Conservation (phyloP, 768 basidiomycete genomes). For the Leccinum uliginosum region DNA sequence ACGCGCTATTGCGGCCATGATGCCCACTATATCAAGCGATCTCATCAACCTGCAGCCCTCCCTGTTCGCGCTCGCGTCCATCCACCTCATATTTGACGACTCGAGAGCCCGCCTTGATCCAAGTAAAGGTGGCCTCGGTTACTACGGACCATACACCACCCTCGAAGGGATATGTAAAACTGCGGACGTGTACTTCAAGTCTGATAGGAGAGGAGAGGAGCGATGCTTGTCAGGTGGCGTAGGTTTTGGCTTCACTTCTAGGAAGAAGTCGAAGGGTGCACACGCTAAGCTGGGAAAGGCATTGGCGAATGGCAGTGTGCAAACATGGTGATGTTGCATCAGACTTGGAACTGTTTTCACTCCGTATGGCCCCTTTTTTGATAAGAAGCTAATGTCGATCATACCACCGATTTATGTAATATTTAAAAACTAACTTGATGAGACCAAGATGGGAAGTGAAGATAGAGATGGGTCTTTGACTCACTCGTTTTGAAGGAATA, state of each 20-base stretch:
- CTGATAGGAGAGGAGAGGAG: constrained; percentile 34
- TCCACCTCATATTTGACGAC: constrained; percentile 62
- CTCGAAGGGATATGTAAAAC: constrained; percentile 57
- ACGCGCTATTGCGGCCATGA: constrained; percentile 32
- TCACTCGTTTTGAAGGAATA: background rate
- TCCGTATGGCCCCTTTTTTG: background rate
- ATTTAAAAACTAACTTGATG: background rate
- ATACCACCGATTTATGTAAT: background rate
- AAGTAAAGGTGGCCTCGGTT: constrained; percentile 59
- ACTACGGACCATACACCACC: constrained; percentile 54
- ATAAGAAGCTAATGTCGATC: background rate
- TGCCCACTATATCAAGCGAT: constrained; percentile 47
- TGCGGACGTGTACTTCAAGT: constrained; percentile 41
- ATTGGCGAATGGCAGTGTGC: constrained; percentile 18
- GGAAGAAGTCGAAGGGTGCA: constrained; percentile 27
- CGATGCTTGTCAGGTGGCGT: constrained; percentile 43
- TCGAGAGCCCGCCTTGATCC: constrained; percentile 56
- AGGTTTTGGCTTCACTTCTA: constrained; percentile 34
- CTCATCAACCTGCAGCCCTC: constrained; percentile 56
- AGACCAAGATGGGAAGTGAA: background rate
- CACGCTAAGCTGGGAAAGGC: constrained; percentile 26
- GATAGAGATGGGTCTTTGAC: background rate
- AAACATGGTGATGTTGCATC: constrained; percentile 13
- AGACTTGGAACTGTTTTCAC: constrained; percentile 12
- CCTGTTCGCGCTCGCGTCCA: constrained; percentile 46